A percentile compares a stretch with the other conserved stretches of the same genome.
phyloP scores from a whole-genome alignment of 352 stramenopile species.

The Globisporangium mamillatum region DNA sequence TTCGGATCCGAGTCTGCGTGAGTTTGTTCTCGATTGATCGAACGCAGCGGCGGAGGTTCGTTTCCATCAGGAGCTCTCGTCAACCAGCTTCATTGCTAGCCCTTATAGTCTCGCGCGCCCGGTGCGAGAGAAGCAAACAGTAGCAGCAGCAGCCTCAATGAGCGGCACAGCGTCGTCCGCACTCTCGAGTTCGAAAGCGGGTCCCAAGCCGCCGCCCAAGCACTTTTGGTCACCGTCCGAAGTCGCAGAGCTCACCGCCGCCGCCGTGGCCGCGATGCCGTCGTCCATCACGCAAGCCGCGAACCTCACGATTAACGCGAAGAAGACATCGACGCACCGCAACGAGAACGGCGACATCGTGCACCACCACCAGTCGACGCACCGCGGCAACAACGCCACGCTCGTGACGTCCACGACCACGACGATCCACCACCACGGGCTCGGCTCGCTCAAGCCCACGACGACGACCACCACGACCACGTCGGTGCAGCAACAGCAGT shows the following conservation, averaged over 20 bases:
- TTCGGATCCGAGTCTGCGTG: background rate
- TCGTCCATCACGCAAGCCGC: slow-evolving; percentile 55
- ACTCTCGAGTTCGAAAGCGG: background rate
- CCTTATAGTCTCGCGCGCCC: background rate
- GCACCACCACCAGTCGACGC: slow-evolving; percentile 74
- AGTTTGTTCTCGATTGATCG: slow-evolving; percentile 7
- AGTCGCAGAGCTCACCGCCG: slow-evolving; percentile 73
- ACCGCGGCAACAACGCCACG: slow-evolving; percentile 64
- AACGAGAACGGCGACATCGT: slow-evolving; percentile 76
- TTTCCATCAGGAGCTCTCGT: background rate
- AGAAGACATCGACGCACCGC: slow-evolving; percentile 54
- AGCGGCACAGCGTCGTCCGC: slow-evolving; percentile 33
- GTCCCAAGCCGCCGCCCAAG: slow-evolving; percentile 44
- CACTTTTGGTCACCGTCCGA: slow-evolving; percentile 71
- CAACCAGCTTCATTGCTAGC: background rate
- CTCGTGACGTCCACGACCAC: slow-evolving; percentile 77
- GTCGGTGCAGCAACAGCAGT: slow-evolving; percentile 40
- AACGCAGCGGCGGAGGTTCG: background rate
- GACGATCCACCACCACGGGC: slow-evolving; percentile 61
- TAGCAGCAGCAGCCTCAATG: slow-evolving; percentile 23
- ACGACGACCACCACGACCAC: slow-evolving; percentile 24
- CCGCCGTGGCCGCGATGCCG: slow-evolving; percentile 63
- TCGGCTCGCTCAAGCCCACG: slow-evolving; percentile 27
- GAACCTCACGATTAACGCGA: slow-evolving; percentile 38
- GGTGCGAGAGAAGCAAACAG: background rate